Percentiles rank a stretch among this genome's conserved stretches.
Evolutionary conservation across 1,139 yeast species (phyloP).

Genomic region (Entelexis sorbosivorans): DNA sequence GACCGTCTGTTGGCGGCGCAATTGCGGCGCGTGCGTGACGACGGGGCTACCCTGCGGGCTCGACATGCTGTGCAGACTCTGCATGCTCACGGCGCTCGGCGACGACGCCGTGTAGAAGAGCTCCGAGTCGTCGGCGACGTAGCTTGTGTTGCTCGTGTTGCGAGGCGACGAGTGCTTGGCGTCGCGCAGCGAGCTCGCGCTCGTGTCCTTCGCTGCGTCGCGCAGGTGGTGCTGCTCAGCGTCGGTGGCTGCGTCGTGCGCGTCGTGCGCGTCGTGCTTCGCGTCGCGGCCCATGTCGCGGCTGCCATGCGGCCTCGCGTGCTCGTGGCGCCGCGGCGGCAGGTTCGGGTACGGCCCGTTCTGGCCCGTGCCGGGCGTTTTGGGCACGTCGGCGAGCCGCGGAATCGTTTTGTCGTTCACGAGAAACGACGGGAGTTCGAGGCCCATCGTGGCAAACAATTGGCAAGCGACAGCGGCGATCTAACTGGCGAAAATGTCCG

Average conservation of each 20-base stretch:
- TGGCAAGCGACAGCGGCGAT: not conserved
- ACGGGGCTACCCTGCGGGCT: conserved; percentile 1
- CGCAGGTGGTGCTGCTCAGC: not conserved
- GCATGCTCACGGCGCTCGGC: conserved; percentile 4
- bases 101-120: conserved; percentile 15
- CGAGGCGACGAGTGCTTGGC: conserved; percentile 4
- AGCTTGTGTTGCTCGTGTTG: not conserved
- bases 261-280: not conserved
- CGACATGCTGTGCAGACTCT: not conserved
- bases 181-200: not conserved
- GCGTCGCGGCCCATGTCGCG: not conserved
- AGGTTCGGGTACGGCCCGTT: conserved; percentile 22
- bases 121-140: conserved; percentile 11
- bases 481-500: not conserved
- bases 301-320: not conserved
- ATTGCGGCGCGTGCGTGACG: not conserved
- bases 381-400: conserved; percentile 12
- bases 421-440: conserved; percentile 22
- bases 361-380: conserved; percentile 18
- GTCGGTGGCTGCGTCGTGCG: not conserved
- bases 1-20: conserved; percentile 11
- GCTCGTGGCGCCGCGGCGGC: conserved; percentile 8
- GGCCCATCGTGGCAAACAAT: conserved; percentile 9
- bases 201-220: not conserved
- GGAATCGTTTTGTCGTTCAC: conserved; percentile 21